Evolutionary conservation across 768 basidiomycete species (phyloP).

Genomic region (Hypsizygus marmoreus): DNA sequence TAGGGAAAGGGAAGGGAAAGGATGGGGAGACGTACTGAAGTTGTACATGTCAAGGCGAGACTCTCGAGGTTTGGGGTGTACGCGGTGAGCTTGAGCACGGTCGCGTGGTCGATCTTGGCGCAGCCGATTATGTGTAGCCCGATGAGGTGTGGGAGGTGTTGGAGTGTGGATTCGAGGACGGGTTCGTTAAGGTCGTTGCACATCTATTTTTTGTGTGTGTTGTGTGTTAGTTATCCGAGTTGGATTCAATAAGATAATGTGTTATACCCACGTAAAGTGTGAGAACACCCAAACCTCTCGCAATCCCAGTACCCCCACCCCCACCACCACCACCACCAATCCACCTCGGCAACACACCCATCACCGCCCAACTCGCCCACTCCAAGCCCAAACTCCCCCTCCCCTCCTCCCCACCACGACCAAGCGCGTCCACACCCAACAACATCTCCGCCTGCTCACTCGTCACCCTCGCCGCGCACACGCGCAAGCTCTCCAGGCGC

Average conservation of each 20-base stretch:
- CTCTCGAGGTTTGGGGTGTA: conserved; percentile 59
- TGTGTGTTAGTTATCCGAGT: not conserved
- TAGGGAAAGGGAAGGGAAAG: conserved; percentile 18
- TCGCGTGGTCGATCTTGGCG: conserved; percentile 52
- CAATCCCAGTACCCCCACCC: conserved; percentile 49
- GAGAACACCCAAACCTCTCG: conserved; percentile 49
- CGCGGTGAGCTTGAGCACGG: conserved; percentile 45
- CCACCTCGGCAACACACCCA: conserved; percentile 65
- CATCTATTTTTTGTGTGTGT: too few relatives aligned
- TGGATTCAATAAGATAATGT: not conserved
- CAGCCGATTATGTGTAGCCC: conserved; percentile 67
- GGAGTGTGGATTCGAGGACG: conserved; percentile 49
- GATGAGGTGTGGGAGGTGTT: conserved; percentile 51
- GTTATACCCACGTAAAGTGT: conserved; percentile 56
- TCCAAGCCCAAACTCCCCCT: conserved; percentile 55
- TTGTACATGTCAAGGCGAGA: conserved; percentile 62
- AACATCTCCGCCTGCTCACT: conserved; percentile 45
- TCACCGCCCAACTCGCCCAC: conserved; percentile 60
- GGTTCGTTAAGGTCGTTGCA: conserved; percentile 53
- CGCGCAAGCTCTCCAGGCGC: conserved; percentile 46
- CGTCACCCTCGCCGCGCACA: conserved; percentile 43
- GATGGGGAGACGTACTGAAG: conserved; percentile 2
- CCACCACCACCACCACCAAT: conserved; percentile 50
- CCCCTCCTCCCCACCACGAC: too few relatives aligned
- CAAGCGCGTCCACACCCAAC: conserved; percentile 25